These are phyloP conservation scores for Podospora pseudocomata DNA, from an alignment of 495 filamentous ascomycete species.

Conservation along the genomic window DNA sequence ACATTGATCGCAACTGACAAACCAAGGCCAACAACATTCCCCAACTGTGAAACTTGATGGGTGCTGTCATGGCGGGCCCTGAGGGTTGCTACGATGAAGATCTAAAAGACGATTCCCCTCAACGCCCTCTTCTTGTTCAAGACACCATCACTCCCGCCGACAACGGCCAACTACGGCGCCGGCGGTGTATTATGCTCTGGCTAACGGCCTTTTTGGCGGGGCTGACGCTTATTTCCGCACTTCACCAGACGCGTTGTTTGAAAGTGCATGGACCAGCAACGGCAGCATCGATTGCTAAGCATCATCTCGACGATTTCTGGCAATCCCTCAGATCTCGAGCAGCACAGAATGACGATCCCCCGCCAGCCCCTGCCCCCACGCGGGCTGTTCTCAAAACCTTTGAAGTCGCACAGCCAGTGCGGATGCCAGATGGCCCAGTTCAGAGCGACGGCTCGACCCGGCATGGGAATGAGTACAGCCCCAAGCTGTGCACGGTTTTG, in stretches of 20 bases:
- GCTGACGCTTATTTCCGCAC: not conserved
- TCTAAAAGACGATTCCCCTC: not conserved
- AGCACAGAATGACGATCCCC: not conserved
- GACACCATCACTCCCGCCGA: not conserved
- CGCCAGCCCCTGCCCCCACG: slow-evolving; percentile 13
- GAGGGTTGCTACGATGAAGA: not conserved
- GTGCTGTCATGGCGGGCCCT: not conserved
- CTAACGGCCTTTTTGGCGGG: not conserved
- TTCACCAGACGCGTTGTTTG: not conserved
- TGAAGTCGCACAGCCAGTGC: slow-evolving; percentile 65
- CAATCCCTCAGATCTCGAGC: not conserved
- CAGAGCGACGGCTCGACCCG: slow-evolving; percentile 34
- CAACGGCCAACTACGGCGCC: not conserved
- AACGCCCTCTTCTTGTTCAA: not conserved
- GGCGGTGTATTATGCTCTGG: not conserved
- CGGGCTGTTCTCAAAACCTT: slow-evolving; percentile 55
- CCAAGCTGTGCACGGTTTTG: slow-evolving; percentile 47
- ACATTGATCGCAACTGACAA: not conserved
- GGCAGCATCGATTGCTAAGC: not conserved
- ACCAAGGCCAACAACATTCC: too few species aligned
- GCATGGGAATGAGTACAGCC: slow-evolving; percentile 17
- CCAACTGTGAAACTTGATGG: not conserved
- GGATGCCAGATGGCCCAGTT: slow-evolving; percentile 42
- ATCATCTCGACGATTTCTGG: not conserved
- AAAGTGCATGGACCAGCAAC: not conserved